Evolutionary conservation across 2,329 filamentous ascomycete species (phyloP).

Genomic region (Fusarium sambucinum): DNA sequence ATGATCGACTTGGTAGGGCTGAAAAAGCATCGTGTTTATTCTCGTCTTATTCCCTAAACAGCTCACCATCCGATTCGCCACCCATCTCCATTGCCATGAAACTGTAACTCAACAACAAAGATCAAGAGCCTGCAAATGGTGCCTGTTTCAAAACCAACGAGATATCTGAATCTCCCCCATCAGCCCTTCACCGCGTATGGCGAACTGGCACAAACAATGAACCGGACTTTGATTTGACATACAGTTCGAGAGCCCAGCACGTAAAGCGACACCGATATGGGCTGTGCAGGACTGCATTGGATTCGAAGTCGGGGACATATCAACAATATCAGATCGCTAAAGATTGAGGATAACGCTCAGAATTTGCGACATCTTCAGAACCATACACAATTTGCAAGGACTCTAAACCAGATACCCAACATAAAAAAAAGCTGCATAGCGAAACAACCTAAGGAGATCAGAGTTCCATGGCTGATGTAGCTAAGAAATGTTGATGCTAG

Average conservation of each 20-base stretch:
- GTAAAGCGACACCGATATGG: background rate
- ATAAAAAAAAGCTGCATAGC: too few species aligned
- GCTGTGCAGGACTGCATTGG: background rate
- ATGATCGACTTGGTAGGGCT: background rate
- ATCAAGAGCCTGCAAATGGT: background rate
- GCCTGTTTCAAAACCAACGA: background rate
- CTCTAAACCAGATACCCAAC: too few species aligned
- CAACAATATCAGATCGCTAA: too few species aligned
- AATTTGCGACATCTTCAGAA: too few species aligned
- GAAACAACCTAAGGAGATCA: too few species aligned
- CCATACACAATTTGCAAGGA: too few species aligned
- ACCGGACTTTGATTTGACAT: background rate
- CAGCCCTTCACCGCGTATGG: background rate
- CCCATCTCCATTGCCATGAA: background rate
- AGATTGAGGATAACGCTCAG: too few species aligned
- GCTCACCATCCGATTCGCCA: background rate
- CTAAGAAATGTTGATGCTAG: background rate
- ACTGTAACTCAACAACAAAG: slow-evolving; percentile 5
- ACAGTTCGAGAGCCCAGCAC: background rate
- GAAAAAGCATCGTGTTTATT: slow-evolving; percentile 7
- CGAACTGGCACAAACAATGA: background rate
- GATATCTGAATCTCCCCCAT: background rate
- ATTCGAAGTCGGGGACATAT: background rate
- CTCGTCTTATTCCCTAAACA: slow-evolving; percentile 13
- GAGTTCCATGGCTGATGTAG: background rate